A percentile compares a stretch with the other conserved stretches of the same genome.
phyloP scores from a whole-genome alignment of 148 eudicot genomes.

The Amaranthus cruentus region DNA sequence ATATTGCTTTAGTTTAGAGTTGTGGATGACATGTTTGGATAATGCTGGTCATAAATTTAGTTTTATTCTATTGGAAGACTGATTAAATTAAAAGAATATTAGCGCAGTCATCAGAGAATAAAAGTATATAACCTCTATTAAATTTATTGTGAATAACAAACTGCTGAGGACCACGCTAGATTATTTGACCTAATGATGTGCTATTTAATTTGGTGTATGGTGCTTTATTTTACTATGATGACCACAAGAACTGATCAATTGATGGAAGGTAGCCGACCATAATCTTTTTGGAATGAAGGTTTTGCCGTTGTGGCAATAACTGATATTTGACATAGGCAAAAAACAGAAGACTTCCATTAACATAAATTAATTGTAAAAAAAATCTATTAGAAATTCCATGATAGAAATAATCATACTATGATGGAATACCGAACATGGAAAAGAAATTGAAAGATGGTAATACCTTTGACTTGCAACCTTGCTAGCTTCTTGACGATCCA shows the following conservation, averaged over 20 bases:
- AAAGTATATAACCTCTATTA: neutral
- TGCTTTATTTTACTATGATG: conserved; percentile 11
- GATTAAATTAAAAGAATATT: neutral
- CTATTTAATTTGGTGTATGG: neutral
- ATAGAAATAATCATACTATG: neutral
- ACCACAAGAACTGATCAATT: neutral
- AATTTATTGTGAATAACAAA: neutral
- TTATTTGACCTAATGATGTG: neutral
- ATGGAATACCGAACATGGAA: neutral
- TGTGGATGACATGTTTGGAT: conserved; percentile 29
- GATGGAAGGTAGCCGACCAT: no score
- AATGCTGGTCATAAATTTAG: conserved; percentile 14
- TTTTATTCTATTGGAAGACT: neutral
- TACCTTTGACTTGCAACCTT: conserved; percentile 21
- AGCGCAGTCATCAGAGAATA: conserved; percentile 6
- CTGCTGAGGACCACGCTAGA: conserved; percentile 2
- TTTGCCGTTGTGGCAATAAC: no score
- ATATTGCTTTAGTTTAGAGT: conserved; percentile 8
- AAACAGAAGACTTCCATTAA: neutral
- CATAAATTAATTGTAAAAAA: neutral
- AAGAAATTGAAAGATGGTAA: neutral
- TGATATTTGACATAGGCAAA: no score
- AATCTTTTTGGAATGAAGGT: no score
- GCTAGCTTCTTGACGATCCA: conserved; percentile 27
- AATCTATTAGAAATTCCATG: no score